Evolutionary conservation across 202 grass and related monocot genomes (phyloP), one percentile per base, ranked within the genome.

Genomic region (Hordeum pubiflorum): DNA sequence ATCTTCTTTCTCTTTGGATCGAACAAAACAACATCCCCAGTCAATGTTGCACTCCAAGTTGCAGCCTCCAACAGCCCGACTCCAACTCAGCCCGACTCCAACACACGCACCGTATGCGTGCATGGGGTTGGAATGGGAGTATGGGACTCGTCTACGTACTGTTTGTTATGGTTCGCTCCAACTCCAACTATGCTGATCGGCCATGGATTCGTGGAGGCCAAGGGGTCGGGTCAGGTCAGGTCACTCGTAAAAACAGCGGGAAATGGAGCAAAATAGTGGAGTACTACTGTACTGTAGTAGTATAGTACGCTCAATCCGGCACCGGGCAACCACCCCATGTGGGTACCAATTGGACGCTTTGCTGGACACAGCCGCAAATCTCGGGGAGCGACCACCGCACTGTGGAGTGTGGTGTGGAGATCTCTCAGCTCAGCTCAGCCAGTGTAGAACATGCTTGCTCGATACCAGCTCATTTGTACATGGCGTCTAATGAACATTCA

Each of bases 321-420:
- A 36, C 34, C 29, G 29, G 29, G 29, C 29, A 29, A 1, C 7
- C 60, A 66, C 33, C 91, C 87, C 91, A 90, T 97, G 87, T 93
- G 94, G 54, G 77, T 67, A 72, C 61, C 83, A 64, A 79, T 78
- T 87, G 85, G 83, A 79, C 74, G 80, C 75, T 85, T 85, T 87
- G 76, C 81, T 79, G 73, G 77, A 83, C 77, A 86, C 81, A 50
- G n/a, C 87, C 90, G 84, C 75, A 72, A 83, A 83, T 97, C 88
- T 58, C 81, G 91, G 87, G 76, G 38, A 24, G 54, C 82, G 79
- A 90, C 81, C 77, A 77, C 58, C 18, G 26, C 72, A 62, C 33
- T 56, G 24, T 65, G 71, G 67, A 66, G 17, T 66, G 63, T 36
- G 22, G 34, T 11, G 63, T 40, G 10, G 61, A 87, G 63, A 71